phyloP scores from a whole-genome alignment of 495 filamentous ascomycete genomes.

The Polyplosphaeria fusca region DNA sequence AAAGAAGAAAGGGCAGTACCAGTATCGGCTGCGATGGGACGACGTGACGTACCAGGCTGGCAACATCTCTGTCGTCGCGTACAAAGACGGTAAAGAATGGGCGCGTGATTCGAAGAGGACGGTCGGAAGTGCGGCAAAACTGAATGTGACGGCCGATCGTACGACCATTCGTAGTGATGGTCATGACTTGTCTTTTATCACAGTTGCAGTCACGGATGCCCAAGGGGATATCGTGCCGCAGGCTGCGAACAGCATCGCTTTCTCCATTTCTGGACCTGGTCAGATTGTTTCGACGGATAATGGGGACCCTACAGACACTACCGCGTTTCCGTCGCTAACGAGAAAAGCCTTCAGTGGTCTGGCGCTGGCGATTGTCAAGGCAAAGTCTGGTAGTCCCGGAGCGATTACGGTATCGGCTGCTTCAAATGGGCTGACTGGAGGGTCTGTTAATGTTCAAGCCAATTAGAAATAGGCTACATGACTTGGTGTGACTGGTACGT shows the following conservation, averaged over 20 bases:
- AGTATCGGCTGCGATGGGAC: constrained; percentile 52
- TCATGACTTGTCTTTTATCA: constrained; percentile 46
- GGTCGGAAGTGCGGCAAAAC: constrained; percentile 34
- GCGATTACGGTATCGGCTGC: constrained; percentile 40
- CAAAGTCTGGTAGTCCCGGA: constrained; percentile 37
- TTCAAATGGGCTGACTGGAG: constrained; percentile 37
- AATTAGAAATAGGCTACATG: no score
- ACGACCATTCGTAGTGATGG: constrained; percentile 36
- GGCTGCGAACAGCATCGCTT: constrained; percentile 44
- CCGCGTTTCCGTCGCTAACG: constrained; percentile 43
- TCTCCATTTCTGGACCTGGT: constrained; percentile 42
- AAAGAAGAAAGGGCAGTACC: constrained; percentile 35
- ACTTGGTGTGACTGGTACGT: no score
- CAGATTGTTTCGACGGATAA: constrained; percentile 50
- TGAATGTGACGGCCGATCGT: constrained; percentile 43
- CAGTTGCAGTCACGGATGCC: constrained; percentile 44
- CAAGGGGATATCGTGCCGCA: constrained; percentile 41
- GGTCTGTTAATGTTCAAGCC: constrained; percentile 1
- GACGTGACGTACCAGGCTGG: constrained; percentile 46
- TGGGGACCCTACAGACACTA: constrained; percentile 48
- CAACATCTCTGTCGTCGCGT: constrained; percentile 45
- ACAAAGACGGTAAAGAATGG: constrained; percentile 46
- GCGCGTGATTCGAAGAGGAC: constrained; percentile 43
- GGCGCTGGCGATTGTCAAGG: constrained; percentile 44
- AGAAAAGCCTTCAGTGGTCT: constrained; percentile 48